Base-by-base conservation (phyloP, 2,329 filamentous ascomycete genomes). In the Magnaporthiopsis rhizophila region DNA sequence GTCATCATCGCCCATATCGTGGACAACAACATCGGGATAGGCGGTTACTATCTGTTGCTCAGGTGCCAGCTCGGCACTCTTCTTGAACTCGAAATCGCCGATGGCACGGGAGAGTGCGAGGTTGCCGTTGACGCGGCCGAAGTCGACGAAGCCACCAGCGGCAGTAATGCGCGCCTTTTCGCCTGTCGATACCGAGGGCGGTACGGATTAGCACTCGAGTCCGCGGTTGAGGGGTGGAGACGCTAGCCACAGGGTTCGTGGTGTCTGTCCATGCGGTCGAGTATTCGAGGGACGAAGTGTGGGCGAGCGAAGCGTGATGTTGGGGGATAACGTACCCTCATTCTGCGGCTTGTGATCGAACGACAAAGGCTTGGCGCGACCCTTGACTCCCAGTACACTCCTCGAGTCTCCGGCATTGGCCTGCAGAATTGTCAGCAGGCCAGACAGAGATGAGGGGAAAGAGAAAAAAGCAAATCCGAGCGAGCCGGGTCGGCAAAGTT, bases 31-130 rank as follows among this genome's bases (percentile, higher is more conserved):
- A 74, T 99, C 95, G 28, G 95, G 95, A 78, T 89, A 98, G 7
- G 95, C 95, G 21, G 95, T 99, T 58, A 99, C 95, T 69, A 99
- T 98, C 78, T 99, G 95, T 75, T 96, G 91, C 80, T 99, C 95
- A n/a, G 95, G 95, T 3, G 94, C 89, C 61, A 99, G 87, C 74
- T 97, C 93, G 70, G 94, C 91, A 76, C 92, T 97, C 85, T 98
- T 98, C 85, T 99, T 99, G 85, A 99, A 99, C 76, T 99, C 95
- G 74, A 99, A 99, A 77, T 99, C 95, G 71, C 95, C 95, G 77
- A 99, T 97, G 71, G 95, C 95, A 77, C 95, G 90, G 67, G 95
- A 99, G 67, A 99, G 83, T 60, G 95, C 95, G 59, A 99, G 86
- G 77, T 99, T 99, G 75, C 95, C 95, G 76, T 99, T 99, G 71